A percentile compares a stretch with the other conserved stretches of the same genome.
phyloP scores from a whole-genome alignment of 2,329 filamentous ascomycete genomes.

The Diaporthe amygdali region DNA sequence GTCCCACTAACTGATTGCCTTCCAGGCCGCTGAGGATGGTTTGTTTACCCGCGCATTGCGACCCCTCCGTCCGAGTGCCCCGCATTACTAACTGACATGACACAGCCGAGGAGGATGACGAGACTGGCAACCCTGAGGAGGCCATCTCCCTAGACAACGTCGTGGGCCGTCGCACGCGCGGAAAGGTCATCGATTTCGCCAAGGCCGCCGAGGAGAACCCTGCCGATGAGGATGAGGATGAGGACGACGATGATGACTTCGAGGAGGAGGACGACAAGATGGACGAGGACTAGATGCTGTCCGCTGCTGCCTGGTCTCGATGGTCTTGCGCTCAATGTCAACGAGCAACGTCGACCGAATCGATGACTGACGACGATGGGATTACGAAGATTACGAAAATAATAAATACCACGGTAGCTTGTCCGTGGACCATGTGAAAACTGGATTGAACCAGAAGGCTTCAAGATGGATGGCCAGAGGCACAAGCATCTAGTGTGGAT shows the following conservation, averaged over 20 bases:
- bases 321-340: not conserved
- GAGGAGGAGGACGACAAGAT: constrained; percentile 73
- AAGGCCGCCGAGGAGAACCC: constrained; percentile 84
- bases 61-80: not conserved
- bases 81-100: constrained; percentile 25
- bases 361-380: constrained; percentile 1
- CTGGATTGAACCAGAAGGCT: not conserved
- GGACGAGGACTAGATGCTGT: constrained; percentile 57
- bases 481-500: constrained; percentile 5
- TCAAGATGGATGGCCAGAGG: constrained; percentile 14
- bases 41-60: constrained; percentile 26
- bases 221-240: constrained; percentile 79
- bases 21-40: constrained; percentile 38
- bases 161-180: constrained; percentile 87
- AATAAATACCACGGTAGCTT: not conserved
- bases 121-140: constrained; percentile 83
- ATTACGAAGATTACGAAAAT: constrained; percentile 23
- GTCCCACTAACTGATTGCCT: constrained; percentile 28
- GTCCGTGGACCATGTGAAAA: not conserved
- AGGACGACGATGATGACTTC: constrained; percentile 72
- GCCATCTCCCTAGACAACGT: constrained; percentile 94
- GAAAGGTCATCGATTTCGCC: constrained; percentile 90
- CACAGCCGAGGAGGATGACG: constrained; percentile 54
- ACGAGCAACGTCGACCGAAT: not conserved
- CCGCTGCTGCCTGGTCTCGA: not conserved